Base-by-base conservation (phyloP, 2,329 filamentous ascomycete genomes). In the Onygenales sp. region DNA sequence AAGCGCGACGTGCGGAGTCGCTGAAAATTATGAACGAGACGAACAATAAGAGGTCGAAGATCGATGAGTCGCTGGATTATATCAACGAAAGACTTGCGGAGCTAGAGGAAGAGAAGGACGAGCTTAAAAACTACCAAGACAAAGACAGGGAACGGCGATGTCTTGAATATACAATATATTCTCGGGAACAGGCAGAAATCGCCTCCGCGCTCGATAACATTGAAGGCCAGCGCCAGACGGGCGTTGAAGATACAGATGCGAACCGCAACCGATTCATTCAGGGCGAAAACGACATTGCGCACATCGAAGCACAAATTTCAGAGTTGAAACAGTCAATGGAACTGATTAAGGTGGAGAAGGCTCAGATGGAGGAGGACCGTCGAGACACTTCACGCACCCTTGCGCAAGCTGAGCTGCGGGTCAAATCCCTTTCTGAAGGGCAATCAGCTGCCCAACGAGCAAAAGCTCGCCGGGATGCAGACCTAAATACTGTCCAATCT, bases 1-100 rank as follows among this genome's bases (percentile, higher is more conserved):
- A 98, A 72, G 86, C 89, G 51, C 86, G 92, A 54, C 84, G 94
- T 57, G 81, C 89, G 32, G 92, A 98, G 69, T 95, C 89, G 45
- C 75, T 95, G 60, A 96, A 95, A 74, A 95, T 98, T 63, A 95
- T 98, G 89, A 83, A 84, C 57, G 93, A 98, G 61, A 97, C 93
- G 13, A 90, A 92, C 69, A 94, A 90, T 72, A 97, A 96, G 75
- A 84, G 90, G 57, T 79, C 85, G 45, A 96, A 96, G 72, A 97
- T 97, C 56, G 93, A 98, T 66, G 90, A 95, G 65, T 78, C 94
- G 10, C 80, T 98, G 10, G 84, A 86, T 51, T 94, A 93, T 64
- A 96, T 98, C 70, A 90, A 93, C 63, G 89, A 94, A 64, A 84
- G 93, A 51, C 77, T 98, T 52, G 79, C 77, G 41, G 93, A 98